These are phyloP conservation scores for Eucalyptus tenuipes DNA, from an alignment of 345 rosid species.

Conservation along the genomic window DNA sequence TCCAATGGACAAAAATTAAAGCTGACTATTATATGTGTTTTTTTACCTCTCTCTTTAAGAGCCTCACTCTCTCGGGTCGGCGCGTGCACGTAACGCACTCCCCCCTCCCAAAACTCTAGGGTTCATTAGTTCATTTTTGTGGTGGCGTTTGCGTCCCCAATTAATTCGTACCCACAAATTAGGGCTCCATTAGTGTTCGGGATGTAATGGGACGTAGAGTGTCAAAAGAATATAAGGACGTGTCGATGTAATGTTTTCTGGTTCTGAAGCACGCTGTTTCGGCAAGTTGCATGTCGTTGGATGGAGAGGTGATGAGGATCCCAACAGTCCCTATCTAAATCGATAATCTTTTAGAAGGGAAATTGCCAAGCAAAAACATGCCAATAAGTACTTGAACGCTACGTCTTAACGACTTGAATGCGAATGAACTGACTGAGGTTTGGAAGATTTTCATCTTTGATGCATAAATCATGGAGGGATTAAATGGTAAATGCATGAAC, in stretches of 20 bases:
- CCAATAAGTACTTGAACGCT: too few species aligned
- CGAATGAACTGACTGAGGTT: background rate
- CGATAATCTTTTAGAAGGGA: background rate
- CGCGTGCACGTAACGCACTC: background rate
- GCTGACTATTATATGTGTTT: background rate
- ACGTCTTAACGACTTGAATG: background rate
- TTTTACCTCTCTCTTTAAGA: background rate
- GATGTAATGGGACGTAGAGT: background rate
- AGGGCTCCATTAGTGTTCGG: background rate
- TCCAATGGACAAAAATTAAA: background rate
- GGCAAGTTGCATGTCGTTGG: background rate
- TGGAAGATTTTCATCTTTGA: background rate
- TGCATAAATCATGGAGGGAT: background rate
- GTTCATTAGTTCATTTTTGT: background rate
- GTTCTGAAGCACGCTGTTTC: rapidly evolving
- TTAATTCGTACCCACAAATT: background rate
- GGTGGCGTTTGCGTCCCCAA: background rate
- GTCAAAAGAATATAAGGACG: background rate
- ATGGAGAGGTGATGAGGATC: background rate
- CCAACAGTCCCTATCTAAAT: background rate
- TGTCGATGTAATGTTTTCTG: background rate
- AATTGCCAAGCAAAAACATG: background rate
- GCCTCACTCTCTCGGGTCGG: background rate
- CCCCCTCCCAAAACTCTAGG: background rate
- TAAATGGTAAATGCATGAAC: background rate